A percentile compares a stretch with the other conserved stretches of the same genome.
These are phyloP conservation scores for Botryotinia narcissicola DNA, from an alignment of 2,329 filamentous ascomycete species.

Conservation along the genomic window DNA sequence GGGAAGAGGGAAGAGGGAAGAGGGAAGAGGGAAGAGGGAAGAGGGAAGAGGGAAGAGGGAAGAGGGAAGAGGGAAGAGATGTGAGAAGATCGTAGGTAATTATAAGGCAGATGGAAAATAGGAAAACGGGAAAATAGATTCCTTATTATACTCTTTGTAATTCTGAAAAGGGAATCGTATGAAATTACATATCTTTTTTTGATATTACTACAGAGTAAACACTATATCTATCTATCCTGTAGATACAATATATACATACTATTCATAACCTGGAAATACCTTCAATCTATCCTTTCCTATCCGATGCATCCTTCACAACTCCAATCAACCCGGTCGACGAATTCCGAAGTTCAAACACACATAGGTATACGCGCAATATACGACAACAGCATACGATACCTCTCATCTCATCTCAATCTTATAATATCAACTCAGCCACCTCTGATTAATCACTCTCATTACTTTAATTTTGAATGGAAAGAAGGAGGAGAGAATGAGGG, in stretches of 20 bases:
- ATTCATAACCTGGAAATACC: too few species aligned
- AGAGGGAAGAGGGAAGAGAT: not conserved
- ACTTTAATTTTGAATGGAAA: not conserved
- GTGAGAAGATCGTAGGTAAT: not conserved
- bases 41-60: too few species aligned
- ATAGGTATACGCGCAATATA: not conserved
- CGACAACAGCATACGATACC: not conserved
- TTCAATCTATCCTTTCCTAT: not conserved
- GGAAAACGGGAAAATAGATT: not conserved
- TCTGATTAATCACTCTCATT: not conserved
- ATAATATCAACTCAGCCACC: constrained; percentile 12
- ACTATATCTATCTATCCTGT: not conserved
- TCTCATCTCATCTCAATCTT: constrained; percentile 7
- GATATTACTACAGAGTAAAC: not conserved
- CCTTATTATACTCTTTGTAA: not conserved
- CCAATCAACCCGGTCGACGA: not conserved
- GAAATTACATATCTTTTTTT: not conserved
- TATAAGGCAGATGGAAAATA: not conserved
- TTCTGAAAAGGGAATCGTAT: not conserved
- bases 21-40: not conserved
- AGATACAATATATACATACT: not conserved
- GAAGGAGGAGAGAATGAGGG: too few species aligned
- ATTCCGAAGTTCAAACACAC: not conserved
- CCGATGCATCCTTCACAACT: not conserved
- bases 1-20: too few species aligned